These are phyloP conservation scores for Torrubiellomyces zombiae DNA, from an alignment of 2,329 filamentous ascomycete genomes.

Conservation along the genomic window DNA sequence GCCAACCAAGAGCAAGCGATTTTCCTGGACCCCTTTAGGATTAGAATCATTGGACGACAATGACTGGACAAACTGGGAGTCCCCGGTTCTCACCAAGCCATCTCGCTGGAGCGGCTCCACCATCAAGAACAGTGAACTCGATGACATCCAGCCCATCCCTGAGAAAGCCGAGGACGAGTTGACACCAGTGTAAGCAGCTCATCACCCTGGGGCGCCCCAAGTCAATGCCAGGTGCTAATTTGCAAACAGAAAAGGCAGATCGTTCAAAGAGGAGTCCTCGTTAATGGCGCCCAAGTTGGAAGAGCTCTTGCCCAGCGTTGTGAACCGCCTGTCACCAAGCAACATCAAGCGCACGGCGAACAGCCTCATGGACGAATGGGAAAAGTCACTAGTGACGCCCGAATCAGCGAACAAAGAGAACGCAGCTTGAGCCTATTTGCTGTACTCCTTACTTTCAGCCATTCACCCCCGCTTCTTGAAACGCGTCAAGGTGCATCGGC, in stretches of 20 bases:
- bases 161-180: slow-evolving; percentile 30
- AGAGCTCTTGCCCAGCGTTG: slow-evolving; percentile 49
- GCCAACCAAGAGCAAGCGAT: slow-evolving; percentile 30
- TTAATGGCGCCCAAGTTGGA: slow-evolving; percentile 33
- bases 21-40: slow-evolving; percentile 42
- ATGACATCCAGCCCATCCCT: slow-evolving; percentile 28
- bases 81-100: slow-evolving; percentile 34
- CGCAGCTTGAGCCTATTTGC: slow-evolving; percentile 2
- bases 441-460: too few relatives aligned
- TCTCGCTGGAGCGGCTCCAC: slow-evolving; percentile 50
- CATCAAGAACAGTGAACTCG: slow-evolving; percentile 21
- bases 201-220: too few relatives aligned
- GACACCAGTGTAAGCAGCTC: slow-evolving; percentile 34
- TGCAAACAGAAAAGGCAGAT: too few relatives aligned
- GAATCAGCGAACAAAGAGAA: slow-evolving; percentile 17
- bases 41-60: slow-evolving; percentile 41
- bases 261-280: too few relatives aligned
- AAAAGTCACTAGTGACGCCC: slow-evolving; percentile 35
- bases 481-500: too few relatives aligned
- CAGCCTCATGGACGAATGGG: slow-evolving; percentile 81
- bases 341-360: slow-evolving; percentile 72
- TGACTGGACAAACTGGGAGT: slow-evolving; percentile 51
- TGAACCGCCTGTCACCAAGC: slow-evolving; percentile 56
- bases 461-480: too few relatives aligned
- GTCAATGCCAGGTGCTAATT: too few relatives aligned